Conservation (phyloP, 2,329 filamentous ascomycete species). For the Amesomyces nigricolor region DNA sequence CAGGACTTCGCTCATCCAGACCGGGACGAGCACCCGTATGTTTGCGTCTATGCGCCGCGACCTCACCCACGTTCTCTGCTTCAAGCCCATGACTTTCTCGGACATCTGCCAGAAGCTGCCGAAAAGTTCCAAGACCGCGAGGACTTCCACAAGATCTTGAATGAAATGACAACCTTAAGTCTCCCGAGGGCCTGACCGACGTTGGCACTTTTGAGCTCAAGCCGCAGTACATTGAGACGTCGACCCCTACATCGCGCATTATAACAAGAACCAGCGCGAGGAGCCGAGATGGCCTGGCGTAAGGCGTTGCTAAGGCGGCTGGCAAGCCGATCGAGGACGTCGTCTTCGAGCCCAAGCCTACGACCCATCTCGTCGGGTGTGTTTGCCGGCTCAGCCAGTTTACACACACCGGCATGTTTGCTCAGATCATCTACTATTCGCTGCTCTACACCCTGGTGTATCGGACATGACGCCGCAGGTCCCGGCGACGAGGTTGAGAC, state of each 20-base stretch:
- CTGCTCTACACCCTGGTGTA: constrained; percentile 74
- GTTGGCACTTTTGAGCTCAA: constrained; percentile 92
- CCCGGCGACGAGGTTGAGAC: constrained; percentile 79
- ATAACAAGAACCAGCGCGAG: constrained; percentile 93
- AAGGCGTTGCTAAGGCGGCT: constrained; percentile 79
- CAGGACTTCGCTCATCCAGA: constrained; percentile 69
- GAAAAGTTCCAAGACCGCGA: constrained; percentile 83
- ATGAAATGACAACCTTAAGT: constrained; percentile 84
- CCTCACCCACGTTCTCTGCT: constrained; percentile 88
- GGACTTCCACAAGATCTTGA: constrained; percentile 76
- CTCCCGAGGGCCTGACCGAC: constrained; percentile 86
- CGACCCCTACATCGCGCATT: constrained; percentile 93
- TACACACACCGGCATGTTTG: constrained; percentile 78
- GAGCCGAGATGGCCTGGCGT: constrained; percentile 89
- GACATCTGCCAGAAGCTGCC: constrained; percentile 82
- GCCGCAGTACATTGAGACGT: constrained; percentile 79
- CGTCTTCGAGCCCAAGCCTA: constrained; percentile 84
- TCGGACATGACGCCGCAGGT: constrained; percentile 65
- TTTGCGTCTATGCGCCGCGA: constrained; percentile 77
- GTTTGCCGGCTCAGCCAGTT: constrained; percentile 72
- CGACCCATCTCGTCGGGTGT: constrained; percentile 69
- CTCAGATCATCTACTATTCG: constrained; percentile 83
- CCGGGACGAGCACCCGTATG: constrained; percentile 58
- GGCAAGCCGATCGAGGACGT: constrained; percentile 76
- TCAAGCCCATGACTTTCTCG: constrained; percentile 92